Evolutionary conservation across 768 basidiomycete species (phyloP).

Genomic region (Boletus rubescentipes): DNA sequence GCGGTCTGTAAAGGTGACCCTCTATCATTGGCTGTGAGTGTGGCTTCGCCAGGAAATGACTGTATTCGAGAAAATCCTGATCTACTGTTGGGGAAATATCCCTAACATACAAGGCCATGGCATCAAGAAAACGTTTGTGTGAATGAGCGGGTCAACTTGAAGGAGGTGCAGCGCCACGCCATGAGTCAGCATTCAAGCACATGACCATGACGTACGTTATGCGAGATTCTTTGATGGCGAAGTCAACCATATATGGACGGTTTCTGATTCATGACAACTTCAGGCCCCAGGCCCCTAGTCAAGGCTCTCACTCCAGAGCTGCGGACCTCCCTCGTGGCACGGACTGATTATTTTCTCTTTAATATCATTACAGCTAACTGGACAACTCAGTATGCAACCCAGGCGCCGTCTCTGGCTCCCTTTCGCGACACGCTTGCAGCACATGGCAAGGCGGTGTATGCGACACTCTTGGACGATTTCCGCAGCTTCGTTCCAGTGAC

Average conservation of each 20-base stretch:
- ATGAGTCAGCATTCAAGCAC: no score
- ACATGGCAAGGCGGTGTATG: background rate
- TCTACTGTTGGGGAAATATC: no score
- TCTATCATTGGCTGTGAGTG: no score
- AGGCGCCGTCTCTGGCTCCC: background rate
- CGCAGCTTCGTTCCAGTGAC: slow-evolving; percentile 10
- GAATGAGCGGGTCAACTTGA: no score
- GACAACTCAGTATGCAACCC: slow-evolving; percentile 4
- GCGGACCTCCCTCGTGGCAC: background rate
- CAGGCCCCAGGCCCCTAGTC: background rate
- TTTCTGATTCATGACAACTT: background rate
- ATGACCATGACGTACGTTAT: no score
- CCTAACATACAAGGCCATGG: no score
- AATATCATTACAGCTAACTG: slow-evolving; percentile 2
- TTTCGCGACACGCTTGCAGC: slow-evolving; percentile 1
- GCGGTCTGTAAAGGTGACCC: no score
- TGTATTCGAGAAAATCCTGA: no score
- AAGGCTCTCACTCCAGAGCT: slow-evolving; percentile 5
- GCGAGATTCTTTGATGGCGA: no score
- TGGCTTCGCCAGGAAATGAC: no score
- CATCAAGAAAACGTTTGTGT: no score
- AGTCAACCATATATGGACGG: background rate
- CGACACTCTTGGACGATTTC: slow-evolving; percentile 6
- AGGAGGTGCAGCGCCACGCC: no score
- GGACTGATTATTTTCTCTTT: slow-evolving; percentile 3